Evolutionary conservation across 169 alveolate species (phyloP).

Genomic region (Plasmodium gonderi): DNA sequence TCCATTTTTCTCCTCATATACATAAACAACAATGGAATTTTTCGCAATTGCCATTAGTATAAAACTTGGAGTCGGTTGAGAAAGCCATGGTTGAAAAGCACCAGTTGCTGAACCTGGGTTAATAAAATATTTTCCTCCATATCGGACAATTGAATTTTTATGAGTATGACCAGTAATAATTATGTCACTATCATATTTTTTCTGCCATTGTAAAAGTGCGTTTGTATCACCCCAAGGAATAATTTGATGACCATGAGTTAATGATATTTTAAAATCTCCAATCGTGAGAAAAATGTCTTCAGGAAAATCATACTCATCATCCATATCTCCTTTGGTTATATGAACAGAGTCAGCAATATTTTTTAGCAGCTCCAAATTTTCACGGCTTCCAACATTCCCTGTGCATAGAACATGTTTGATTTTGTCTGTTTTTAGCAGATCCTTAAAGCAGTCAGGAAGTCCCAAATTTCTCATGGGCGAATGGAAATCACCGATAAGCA

Average conservation of each 20-base stretch:
- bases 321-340: conserved; percentile 87
- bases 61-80: conserved; percentile 84
- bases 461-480: conserved; percentile 84
- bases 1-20: conserved; percentile 86
- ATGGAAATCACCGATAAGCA: conserved; percentile 86
- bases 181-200: conserved; percentile 91
- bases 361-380: conserved; percentile 79
- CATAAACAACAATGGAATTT: conserved; percentile 81
- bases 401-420: conserved; percentile 84
- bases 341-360: conserved; percentile 84
- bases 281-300: conserved; percentile 76
- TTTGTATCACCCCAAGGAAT: conserved; percentile 95
- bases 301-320: conserved; percentile 77
- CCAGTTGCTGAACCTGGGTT: conserved; percentile 97
- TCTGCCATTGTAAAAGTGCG: conserved; percentile 87
- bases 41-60: conserved; percentile 86
- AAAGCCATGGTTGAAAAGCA: conserved; percentile 91
- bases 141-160: conserved; percentile 83
- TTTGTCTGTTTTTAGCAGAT: conserved; percentile 84
- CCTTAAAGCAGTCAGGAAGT: conserved; percentile 83
- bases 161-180: conserved; percentile 94
- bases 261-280: conserved; percentile 93
- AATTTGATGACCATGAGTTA: conserved; percentile 95
- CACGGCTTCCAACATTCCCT: conserved; percentile 85
- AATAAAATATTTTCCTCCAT: conserved; percentile 92